These are phyloP conservation scores for Sporothrix inflata DNA, from an alignment of 2,329 filamentous ascomycete species.

Conservation along the genomic window DNA sequence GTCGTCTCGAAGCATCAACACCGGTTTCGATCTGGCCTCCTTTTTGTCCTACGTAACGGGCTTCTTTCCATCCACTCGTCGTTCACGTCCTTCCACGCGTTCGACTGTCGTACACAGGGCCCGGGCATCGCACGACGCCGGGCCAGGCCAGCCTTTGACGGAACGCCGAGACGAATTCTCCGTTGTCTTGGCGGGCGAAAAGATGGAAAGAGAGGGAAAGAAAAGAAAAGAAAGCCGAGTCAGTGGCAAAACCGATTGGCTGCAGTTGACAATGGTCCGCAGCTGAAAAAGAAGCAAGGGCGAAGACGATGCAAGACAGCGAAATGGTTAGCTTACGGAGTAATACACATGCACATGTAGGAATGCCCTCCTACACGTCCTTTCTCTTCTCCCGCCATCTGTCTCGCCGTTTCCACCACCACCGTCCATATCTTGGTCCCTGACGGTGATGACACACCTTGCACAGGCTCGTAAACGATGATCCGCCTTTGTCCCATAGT, in stretches of 20 bases:
- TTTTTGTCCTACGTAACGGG: neutral
- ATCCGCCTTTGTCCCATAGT: neutral
- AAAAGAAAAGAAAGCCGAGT: neutral
- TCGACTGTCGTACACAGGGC: neutral
- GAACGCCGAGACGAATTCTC: neutral
- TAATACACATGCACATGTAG: neutral
- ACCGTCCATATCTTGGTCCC: neutral
- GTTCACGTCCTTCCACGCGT: neutral
- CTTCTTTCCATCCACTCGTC: neutral
- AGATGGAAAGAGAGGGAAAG: neutral
- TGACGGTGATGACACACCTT: conserved; percentile 10
- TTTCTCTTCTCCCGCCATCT: neutral
- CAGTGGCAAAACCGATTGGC: neutral
- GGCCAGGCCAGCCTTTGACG: too few species aligned
- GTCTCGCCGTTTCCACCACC: neutral
- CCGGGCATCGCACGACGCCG: neutral
- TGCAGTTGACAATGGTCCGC: neutral
- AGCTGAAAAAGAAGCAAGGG: neutral
- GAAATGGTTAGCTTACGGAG: too few species aligned
- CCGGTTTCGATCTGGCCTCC: neutral
- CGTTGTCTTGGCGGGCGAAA: too few species aligned
- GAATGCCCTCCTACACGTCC: too few species aligned
- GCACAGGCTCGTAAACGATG: neutral
- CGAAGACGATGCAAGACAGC: neutral
- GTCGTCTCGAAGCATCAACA: neutral